Conservation (phyloP, 2,329 filamentous ascomycete genomes). For the Coniochaeta sp. region DNA sequence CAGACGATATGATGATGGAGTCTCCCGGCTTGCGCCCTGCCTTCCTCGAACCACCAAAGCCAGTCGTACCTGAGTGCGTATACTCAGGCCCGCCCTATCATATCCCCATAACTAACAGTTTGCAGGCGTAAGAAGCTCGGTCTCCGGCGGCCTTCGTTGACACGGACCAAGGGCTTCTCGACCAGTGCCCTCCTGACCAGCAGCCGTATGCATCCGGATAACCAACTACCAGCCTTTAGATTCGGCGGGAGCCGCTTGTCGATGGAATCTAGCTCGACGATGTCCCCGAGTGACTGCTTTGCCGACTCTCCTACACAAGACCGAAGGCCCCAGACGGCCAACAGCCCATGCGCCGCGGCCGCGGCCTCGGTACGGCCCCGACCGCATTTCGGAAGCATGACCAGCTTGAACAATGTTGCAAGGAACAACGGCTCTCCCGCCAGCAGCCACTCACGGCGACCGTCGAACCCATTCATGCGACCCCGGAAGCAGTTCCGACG, state of each 20-base stretch:
- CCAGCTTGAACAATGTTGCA: slow-evolving; percentile 40
- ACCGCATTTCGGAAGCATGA: slow-evolving; percentile 55
- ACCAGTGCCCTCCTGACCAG: slow-evolving; percentile 51
- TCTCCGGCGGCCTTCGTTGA: slow-evolving; percentile 67
- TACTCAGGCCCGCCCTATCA: slow-evolving; percentile 1
- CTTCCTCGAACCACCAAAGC: slow-evolving; percentile 42
- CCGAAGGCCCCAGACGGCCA: slow-evolving; percentile 51
- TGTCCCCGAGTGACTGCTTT: slow-evolving; percentile 76
- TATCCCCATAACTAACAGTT: not conserved
- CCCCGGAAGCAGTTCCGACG: slow-evolving; percentile 85
- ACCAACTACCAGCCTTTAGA: slow-evolving; percentile 64
- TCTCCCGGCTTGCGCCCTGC: slow-evolving; percentile 46
- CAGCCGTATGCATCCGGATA: slow-evolving; percentile 51
- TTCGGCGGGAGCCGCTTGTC: slow-evolving; percentile 48
- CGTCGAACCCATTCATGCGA: slow-evolving; percentile 63
- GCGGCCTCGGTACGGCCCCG: slow-evolving; percentile 51
- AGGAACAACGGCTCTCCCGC: slow-evolving; percentile 73
- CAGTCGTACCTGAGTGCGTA: slow-evolving; percentile 46
- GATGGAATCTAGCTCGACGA: slow-evolving; percentile 33
- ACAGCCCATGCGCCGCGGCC: slow-evolving; percentile 42
- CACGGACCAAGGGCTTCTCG: slow-evolving; percentile 67
- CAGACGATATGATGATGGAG: slow-evolving; percentile 45
- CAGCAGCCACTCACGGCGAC: slow-evolving; percentile 62
- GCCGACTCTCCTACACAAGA: slow-evolving; percentile 72
- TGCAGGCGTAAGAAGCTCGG: slow-evolving; percentile 59